Conservation (phyloP, 2,329 filamentous ascomycete species). For the Ramularia collo-cygni region DNA sequence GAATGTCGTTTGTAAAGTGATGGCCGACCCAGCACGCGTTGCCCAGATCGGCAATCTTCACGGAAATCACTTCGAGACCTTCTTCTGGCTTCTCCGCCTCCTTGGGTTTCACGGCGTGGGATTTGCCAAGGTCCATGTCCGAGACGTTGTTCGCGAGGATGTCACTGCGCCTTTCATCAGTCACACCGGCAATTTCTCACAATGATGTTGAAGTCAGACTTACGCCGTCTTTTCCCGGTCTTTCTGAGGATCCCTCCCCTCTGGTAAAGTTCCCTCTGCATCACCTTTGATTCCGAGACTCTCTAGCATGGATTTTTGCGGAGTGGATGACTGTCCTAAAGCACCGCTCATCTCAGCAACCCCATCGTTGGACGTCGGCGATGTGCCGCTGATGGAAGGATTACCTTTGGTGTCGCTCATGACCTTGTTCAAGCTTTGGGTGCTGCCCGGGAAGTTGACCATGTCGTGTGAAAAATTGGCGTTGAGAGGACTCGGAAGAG, state of each 20-base stretch:
- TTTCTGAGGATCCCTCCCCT: constrained; percentile 53
- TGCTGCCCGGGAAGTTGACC: constrained; percentile 49
- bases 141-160: constrained; percentile 88
- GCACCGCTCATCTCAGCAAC: constrained; percentile 50
- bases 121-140: constrained; percentile 84
- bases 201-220: constrained; percentile 33
- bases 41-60: constrained; percentile 97
- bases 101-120: constrained; percentile 47
- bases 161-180: constrained; percentile 45
- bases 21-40: constrained; percentile 99
- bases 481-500: constrained; percentile 88
- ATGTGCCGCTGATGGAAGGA: constrained; percentile 35
- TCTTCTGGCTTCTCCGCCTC: constrained; percentile 54
- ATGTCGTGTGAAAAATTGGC: constrained; percentile 79
- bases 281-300: constrained; percentile 45
- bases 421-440: constrained; percentile 76
- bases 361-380: constrained; percentile 34
- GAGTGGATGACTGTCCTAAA: constrained; percentile 37
- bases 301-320: constrained; percentile 53
- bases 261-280: constrained; percentile 5
- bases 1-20: constrained; percentile 98
- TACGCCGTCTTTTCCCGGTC: constrained; percentile 92
- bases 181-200: constrained; percentile 17
- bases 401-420: constrained; percentile 65
- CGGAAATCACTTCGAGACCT: constrained; percentile 76